Evolutionary conservation across 2,329 filamentous ascomycete genomes (phyloP).

Genomic region (Sclerotinia borealis): DNA sequence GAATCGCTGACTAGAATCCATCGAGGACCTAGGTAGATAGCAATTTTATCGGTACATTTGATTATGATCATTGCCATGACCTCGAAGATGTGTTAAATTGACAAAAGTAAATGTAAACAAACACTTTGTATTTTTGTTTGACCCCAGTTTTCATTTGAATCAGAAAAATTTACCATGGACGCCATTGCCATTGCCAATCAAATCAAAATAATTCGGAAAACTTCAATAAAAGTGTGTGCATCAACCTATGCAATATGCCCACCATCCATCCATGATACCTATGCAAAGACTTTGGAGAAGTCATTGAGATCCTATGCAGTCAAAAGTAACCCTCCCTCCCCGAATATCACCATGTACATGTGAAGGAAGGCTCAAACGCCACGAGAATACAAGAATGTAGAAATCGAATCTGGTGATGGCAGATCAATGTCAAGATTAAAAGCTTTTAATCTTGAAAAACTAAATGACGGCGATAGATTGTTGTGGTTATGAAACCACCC

Average conservation of each 20-base stretch:
- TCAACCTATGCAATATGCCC: slow-evolving; percentile 13
- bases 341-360: slow-evolving; percentile 11
- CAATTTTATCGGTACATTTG: no score
- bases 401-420: neutral
- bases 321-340: slow-evolving; percentile 4
- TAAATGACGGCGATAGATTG: neutral
- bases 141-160: neutral
- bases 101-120: neutral
- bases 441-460: slow-evolving; percentile 1
- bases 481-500: slow-evolving; percentile 28
- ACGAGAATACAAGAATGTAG: slow-evolving; percentile 10
- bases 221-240: neutral
- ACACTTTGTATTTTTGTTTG: neutral
- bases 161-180: slow-evolving; percentile 5
- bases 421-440: neutral
- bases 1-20: neutral
- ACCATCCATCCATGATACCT: slow-evolving; percentile 10
- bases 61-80: neutral
- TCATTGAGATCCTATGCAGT: slow-evolving; percentile 9
- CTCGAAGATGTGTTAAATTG: neutral
- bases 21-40: neutral
- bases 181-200: slow-evolving; percentile 1
- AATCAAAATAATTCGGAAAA: neutral
- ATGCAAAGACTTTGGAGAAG: slow-evolving; percentile 8
- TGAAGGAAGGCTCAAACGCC: slow-evolving; percentile 13